Evolutionary conservation across 2,329 filamentous ascomycete species (phyloP), one percentile per base, ranked within the genome.

Genomic region (Decorospora gaudefroyi): DNA sequence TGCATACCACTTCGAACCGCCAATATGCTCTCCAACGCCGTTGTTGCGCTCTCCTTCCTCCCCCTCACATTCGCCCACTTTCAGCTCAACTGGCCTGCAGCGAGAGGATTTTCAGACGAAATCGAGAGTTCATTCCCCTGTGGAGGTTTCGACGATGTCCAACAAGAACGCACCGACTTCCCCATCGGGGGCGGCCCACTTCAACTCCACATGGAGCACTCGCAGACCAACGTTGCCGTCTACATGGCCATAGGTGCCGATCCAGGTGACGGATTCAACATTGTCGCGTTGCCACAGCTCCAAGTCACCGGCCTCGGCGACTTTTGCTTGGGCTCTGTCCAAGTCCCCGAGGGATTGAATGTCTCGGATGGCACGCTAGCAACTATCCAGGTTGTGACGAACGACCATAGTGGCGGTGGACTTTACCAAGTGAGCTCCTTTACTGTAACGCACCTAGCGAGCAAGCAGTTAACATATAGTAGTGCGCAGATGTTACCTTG

Each of bases 401-500:
- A 82, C 32, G 83, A 81, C 18, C 74, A 79, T 15, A 74, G 72
- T 3, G 78, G 76, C 13, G 77, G 76, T 26, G 83, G 85, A 11
- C 72, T 90, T 21, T 90, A 89, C 70, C 87, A 78, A 60, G 76
- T 78, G 62, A 46, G 73, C 59, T 15, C n/a, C 28, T 12, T 21
- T 8, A 18, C 4, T 11, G 18, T 4, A 11, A 10, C 16, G 12
- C 27, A 31, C 19, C 11, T 18, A 28, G 6, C 12, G 12, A 26
- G 13, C 6, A 3, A 33, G 5, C 36, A 4, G 19, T 33, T 46
- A 23, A 50, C 8, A 12, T 6, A 25, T 17, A 6, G 40, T 48
- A 86, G 83, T 91, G 87, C 68, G 84, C 86, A 62, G 87, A 91
- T 59, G 81, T 90, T 54, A 84, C 80, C 17, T 85, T 91, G 72